These are phyloP conservation scores for Xylaria sp. DNA, from an alignment of 2,329 filamentous ascomycete genomes.

Conservation along the genomic window DNA sequence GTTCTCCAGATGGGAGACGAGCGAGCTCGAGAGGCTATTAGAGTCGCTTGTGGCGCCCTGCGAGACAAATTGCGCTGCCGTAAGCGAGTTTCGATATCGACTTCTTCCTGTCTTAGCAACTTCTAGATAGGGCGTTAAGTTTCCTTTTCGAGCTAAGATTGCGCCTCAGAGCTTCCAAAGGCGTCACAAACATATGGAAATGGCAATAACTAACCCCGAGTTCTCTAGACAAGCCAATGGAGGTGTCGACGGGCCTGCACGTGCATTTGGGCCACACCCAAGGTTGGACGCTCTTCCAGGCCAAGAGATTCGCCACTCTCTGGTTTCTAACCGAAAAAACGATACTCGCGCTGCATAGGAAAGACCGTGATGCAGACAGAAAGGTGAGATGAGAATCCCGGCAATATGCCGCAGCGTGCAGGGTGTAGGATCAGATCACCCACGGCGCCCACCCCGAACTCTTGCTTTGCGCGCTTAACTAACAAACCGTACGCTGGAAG, in stretches of 20 bases:
- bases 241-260: constrained; percentile 29
- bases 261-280: constrained; percentile 32
- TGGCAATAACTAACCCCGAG: too few species aligned
- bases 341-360: constrained; percentile 27
- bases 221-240: too few species aligned
- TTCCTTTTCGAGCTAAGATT: too few species aligned
- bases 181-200: too few species aligned
- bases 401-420: too few species aligned
- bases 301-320: constrained; percentile 32
- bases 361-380: constrained; percentile 17
- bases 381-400: constrained; percentile 4
- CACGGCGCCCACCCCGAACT: too few species aligned
- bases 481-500: background rate
- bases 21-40: constrained; percentile 9
- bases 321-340: constrained; percentile 27
- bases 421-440: background rate
- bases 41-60: constrained; percentile 22
- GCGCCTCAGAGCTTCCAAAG: too few species aligned
- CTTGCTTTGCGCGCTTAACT: background rate
- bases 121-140: too few species aligned
- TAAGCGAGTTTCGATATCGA: constrained; percentile 32
- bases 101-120: too few species aligned
- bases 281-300: constrained; percentile 31
- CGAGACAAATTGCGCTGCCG: constrained; percentile 26
- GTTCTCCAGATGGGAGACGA: constrained; percentile 9